Evolutionary conservation across 2,329 filamentous ascomycete genomes (phyloP).

Genomic region (Fusarium sp.): DNA sequence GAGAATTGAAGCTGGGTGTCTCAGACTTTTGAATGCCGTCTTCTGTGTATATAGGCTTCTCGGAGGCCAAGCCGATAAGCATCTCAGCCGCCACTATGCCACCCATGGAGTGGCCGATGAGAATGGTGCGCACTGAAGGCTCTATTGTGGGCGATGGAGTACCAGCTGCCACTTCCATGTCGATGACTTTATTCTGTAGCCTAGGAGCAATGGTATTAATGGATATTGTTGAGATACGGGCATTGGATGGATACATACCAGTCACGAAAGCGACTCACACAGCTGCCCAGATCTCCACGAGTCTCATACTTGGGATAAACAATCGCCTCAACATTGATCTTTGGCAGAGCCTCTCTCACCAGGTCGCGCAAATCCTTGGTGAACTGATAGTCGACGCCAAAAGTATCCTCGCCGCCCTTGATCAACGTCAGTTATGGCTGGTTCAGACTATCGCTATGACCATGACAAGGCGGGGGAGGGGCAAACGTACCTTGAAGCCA

Average conservation of each 20-base stretch:
- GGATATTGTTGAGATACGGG: background rate
- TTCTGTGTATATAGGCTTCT: slow-evolving; percentile 64
- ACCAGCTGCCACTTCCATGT: slow-evolving; percentile 85
- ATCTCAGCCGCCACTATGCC: slow-evolving; percentile 95
- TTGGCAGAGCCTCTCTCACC: slow-evolving; percentile 74
- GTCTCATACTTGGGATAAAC: slow-evolving; percentile 88
- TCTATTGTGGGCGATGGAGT: slow-evolving; percentile 88
- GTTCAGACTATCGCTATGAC: background rate
- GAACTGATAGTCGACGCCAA: slow-evolving; percentile 73
- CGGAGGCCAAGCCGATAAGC: slow-evolving; percentile 75
- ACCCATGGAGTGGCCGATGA: slow-evolving; percentile 90
- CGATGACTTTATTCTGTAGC: slow-evolving; percentile 93
- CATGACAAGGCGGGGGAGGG: slow-evolving; percentile 18
- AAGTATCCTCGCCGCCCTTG: slow-evolving; percentile 82
- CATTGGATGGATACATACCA: slow-evolving; percentile 65
- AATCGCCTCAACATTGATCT: slow-evolving; percentile 73
- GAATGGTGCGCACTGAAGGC: slow-evolving; percentile 82
- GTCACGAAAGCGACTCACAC: slow-evolving; percentile 78
- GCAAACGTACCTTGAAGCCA: slow-evolving; percentile 77
- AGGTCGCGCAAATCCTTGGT: slow-evolving; percentile 76
- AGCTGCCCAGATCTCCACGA: slow-evolving; percentile 78
- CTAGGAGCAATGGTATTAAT: slow-evolving; percentile 54
- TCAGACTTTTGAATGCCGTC: slow-evolving; percentile 55
- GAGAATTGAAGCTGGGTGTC: slow-evolving; percentile 61
- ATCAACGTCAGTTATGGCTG: slow-evolving; percentile 19